Base-by-base conservation (phyloP, 805 yeast genomes). In the Metschnikowia orientalis region DNA sequence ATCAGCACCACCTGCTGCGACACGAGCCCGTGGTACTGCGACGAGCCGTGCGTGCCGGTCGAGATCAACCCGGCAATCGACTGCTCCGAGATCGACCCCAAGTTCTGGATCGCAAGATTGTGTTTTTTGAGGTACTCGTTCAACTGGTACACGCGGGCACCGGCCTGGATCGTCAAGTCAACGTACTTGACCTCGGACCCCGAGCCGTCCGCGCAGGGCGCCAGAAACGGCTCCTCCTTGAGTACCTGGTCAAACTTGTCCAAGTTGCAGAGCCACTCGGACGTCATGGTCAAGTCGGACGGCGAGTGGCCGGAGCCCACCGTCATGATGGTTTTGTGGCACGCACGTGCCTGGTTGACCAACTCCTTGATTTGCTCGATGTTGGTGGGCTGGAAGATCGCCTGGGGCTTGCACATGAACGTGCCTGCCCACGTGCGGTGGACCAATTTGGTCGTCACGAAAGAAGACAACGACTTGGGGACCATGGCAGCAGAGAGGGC, bases 301-400 rank as follows among this genome's bases (percentile, higher is more conserved):
- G 98, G 98, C 6, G 97, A 88, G 55, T 92, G 97, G 19, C 95
- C 96, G 0, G 95, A 77, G 0, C 98, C 98, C 6, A 85, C 89
- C 2, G 84, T 76, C 70, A 84, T 79, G 35, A 90, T 61, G 11
- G 95, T 83, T 45, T 77, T 81, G 12, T 69, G 63, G 15, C 64
- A 53, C 28, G 59, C 50, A 28, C 73, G 64, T 4, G 97, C 97
- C 37, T 68, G 66, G 21, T 71, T 65, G 18, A 90, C 86, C 34
- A 90, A 67, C 12, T 61, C 67, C 36, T 67, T 67, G 30, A 90
- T 78, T 47, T 89, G 84, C n/a, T 76, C 84, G 5, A 83, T 52
- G 5, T 67, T 63, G 2, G 59, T 52, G 1, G 98, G 98, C 59
- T 87, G 95, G 56, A 85, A 80, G 49, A 73, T 83, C 16, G 80